Conservation (phyloP, 2,329 filamentous ascomycete species). For the Dothiorella sarmentorum region DNA sequence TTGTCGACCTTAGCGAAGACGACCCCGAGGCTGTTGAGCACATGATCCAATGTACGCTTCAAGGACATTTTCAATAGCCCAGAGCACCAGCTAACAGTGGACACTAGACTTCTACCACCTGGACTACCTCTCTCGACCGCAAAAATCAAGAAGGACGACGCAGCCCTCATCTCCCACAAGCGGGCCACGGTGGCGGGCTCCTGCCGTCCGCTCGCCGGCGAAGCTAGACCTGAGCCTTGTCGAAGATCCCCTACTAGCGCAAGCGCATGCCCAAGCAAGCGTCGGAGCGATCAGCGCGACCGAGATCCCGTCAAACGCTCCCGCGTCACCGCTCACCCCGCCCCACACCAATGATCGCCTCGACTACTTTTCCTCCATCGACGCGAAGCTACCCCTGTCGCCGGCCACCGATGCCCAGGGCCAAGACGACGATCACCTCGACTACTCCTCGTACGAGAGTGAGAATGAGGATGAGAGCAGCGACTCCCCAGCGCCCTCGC, state of each 20-base stretch:
- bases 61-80: background rate
- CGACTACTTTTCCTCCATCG: conserved; percentile 15
- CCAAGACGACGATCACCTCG: background rate
- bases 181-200: conserved; percentile 25
- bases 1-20: conserved; percentile 40
- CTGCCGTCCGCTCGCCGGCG: background rate
- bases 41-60: conserved; percentile 40
- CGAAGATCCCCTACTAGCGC: conserved; percentile 39
- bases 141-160: conserved; percentile 29
- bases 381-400: conserved; percentile 16
- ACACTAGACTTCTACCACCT: conserved; percentile 40
- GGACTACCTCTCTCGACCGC: conserved; percentile 36
- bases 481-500: conserved; percentile 37
- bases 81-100: conserved; percentile 5
- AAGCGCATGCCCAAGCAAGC: conserved; percentile 13
- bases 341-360: conserved; percentile 14
- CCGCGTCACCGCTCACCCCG: conserved; percentile 13
- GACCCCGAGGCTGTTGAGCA: conserved; percentile 40
- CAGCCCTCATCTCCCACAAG: conserved; percentile 27
- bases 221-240: conserved; percentile 30
- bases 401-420: conserved; percentile 9
- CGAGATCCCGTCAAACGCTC: conserved; percentile 17
- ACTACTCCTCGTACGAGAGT: conserved; percentile 15
- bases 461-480: conserved; percentile 27
- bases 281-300: conserved; percentile 1